Base-by-base conservation (phyloP, 257 asterid genomes). In the Forsythia suspensa region DNA sequence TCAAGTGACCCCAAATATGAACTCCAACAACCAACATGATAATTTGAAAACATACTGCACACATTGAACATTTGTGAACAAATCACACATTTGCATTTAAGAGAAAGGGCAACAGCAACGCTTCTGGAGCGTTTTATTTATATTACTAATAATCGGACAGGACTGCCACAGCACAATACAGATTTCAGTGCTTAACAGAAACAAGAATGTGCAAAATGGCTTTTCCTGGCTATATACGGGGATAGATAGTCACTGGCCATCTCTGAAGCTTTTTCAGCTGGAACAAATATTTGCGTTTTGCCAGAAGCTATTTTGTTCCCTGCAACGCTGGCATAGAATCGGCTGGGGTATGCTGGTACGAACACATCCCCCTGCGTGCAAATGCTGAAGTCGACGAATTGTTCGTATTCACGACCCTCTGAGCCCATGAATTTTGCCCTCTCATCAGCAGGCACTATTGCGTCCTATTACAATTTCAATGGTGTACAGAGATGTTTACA, bases 231-330 rank as follows among this genome's bases (percentile, higher is more conserved):
- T 57, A 91, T 82, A 51, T 74, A 82, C 2, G 87, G 82, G 3
- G 92, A 83, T 20, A 84, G 48, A 77, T 84, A 76, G 21, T 84
- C 79, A 0, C 6, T 20, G 13, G 81, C 75, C 29, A 77, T 42
- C 38, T 65, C 34, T 16, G 93, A 67, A 55, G 76, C 24, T 65
- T 76, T 89, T 69, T 77, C 78, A 1, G 84, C 34, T 2, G 90
- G 94, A 71, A 86, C 36, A 0, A 88, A 57, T 2, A 90, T 76
- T 36, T 86, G 87, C 13, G 90, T 86, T 71, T 84, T 90, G 2
- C 93, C 96, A 7, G 83, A 67, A 6, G 88, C 91, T 46, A 92
- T 90, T 74, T 90, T 89, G 44, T 76, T 74, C 69, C 89, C 98
- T 61, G 82, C 85, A 42, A 93, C 86, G 10, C 80, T 79, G 0